Evolutionary conservation across 805 yeast genomes (phyloP).

Genomic region (Danielia reshetovae): DNA sequence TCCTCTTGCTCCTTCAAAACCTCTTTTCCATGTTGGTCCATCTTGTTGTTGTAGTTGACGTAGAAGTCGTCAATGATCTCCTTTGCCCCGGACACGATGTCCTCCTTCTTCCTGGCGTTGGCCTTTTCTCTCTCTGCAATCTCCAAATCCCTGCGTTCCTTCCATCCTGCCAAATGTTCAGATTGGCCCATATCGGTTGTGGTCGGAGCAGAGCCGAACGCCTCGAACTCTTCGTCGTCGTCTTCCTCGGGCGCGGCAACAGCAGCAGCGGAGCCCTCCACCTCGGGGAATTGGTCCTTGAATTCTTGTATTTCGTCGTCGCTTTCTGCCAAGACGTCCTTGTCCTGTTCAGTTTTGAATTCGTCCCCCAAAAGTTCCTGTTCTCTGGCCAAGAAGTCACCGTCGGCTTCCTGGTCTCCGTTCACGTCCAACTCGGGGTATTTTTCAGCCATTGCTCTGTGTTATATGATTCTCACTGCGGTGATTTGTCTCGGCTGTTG

Average conservation of each 20-base stretch:
- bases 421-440: conserved; percentile 57
- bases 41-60: conserved; percentile 82
- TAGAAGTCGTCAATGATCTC: conserved; percentile 87
- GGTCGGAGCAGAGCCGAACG: conserved; percentile 16
- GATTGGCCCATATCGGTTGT: conserved; percentile 41
- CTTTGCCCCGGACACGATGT: conserved; percentile 70
- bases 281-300: conserved; percentile 63
- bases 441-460: conserved; percentile 58
- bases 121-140: conserved; percentile 75
- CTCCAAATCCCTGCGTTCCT: conserved; percentile 72
- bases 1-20: conserved; percentile 66
- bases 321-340: conserved; percentile 39
- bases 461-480: conserved; percentile 1
- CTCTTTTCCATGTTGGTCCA: conserved; percentile 61
- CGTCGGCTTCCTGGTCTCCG: conserved; percentile 32
- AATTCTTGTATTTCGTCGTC: conserved; percentile 51
- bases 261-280: conserved; percentile 27
- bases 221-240: conserved; percentile 44
- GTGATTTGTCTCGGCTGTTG: too few relatives aligned
- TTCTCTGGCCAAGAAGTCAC: conserved; percentile 67
- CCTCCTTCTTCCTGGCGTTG: conserved; percentile 58
- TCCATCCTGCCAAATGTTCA: conserved; percentile 64
- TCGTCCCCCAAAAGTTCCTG: conserved; percentile 67
- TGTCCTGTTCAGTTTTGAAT: conserved; percentile 63
- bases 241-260: conserved; percentile 19